A percentile compares a stretch with the other conserved stretches of the same genome.
phyloP scores from a whole-genome alignment of 1,284 basidiomycete species.

The Meira miltonrushii region DNA sequence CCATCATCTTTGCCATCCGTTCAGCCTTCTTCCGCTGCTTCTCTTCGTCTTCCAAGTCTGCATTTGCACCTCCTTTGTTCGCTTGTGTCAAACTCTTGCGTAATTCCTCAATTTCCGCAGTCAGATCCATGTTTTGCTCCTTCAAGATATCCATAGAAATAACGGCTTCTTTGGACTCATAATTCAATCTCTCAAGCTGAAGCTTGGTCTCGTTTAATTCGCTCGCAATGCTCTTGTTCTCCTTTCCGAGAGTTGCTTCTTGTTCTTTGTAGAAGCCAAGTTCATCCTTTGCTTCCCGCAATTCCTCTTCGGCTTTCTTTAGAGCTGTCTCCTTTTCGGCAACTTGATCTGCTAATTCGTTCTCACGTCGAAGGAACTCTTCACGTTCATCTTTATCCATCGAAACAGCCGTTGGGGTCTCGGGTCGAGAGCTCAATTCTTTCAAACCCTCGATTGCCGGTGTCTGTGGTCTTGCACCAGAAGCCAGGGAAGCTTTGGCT shows the following conservation, averaged over 20 bases:
- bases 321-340: constrained; percentile 65
- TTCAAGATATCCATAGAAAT: constrained; percentile 95
- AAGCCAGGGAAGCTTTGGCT: constrained; percentile 56
- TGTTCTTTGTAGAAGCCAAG: constrained; percentile 85
- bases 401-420: constrained; percentile 68
- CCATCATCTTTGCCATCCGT: constrained; percentile 99
- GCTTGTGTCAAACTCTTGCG: constrained; percentile 39
- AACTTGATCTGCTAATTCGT: constrained; percentile 88
- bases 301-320: constrained; percentile 32
- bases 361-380: constrained; percentile 92
- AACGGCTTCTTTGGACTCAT: constrained; percentile 88
- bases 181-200: constrained; percentile 84
- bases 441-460: constrained; percentile 72
- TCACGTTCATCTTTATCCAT: constrained; percentile 95
- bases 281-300: constrained; percentile 65
- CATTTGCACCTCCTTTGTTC: constrained; percentile 54
- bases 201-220: constrained; percentile 80
- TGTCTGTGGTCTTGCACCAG: constrained; percentile 64
- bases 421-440: constrained; percentile 56
- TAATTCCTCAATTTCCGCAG: constrained; percentile 83
- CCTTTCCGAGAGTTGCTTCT: constrained; percentile 37
- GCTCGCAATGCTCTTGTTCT: constrained; percentile 54
- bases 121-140: constrained; percentile 86
- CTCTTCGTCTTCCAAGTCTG: constrained; percentile 71
- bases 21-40: constrained; percentile 99